These are phyloP conservation scores for Candida multigemmis DNA, from an alignment of 805 yeast species.

Conservation along the genomic window DNA sequence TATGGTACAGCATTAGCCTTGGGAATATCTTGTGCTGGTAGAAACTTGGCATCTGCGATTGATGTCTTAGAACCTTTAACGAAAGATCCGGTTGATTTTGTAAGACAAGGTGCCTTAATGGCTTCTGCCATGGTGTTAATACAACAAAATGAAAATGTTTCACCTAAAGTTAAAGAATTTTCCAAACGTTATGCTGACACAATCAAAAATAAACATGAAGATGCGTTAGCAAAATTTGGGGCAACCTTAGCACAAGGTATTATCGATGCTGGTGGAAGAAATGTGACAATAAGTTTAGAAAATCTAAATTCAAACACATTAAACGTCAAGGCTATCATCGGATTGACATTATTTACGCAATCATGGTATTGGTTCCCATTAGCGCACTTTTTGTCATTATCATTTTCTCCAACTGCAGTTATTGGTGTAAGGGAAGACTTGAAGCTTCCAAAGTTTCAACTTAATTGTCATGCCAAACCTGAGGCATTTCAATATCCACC, in stretches of 20 bases:
- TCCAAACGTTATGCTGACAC: slow-evolving; percentile 68
- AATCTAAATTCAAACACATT: slow-evolving; percentile 83
- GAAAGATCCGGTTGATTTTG: slow-evolving; percentile 92
- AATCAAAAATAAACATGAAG: slow-evolving; percentile 85
- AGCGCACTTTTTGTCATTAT: slow-evolving; percentile 83
- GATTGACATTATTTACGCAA: slow-evolving; percentile 81
- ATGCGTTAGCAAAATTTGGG: slow-evolving; percentile 95
- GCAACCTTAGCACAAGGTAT: slow-evolving; percentile 97
- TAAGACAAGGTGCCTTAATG: slow-evolving; percentile 94
- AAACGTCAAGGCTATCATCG: slow-evolving; percentile 86
- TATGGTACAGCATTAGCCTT: slow-evolving; percentile 97
- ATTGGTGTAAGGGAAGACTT: slow-evolving; percentile 81
- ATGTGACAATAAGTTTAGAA: slow-evolving; percentile 88
- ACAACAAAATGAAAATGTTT: slow-evolving; percentile 73
- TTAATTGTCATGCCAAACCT: slow-evolving; percentile 74
- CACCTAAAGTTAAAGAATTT: slow-evolving; percentile 71
- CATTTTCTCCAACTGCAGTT: slow-evolving; percentile 87
- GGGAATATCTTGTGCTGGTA: slow-evolving; percentile 96
- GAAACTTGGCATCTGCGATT: slow-evolving; percentile 78
- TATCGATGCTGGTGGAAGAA: slow-evolving; percentile 97
- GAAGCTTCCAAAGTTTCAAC: slow-evolving; percentile 74
- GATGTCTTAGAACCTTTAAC: slow-evolving; percentile 89
- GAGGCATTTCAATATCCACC: slow-evolving; percentile 86
- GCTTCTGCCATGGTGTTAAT: slow-evolving; percentile 87
- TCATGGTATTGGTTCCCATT: slow-evolving; percentile 99